Evolutionary conservation across 2,329 filamentous ascomycete species (phyloP).

Genomic region (Ophiostoma sp.): DNA sequence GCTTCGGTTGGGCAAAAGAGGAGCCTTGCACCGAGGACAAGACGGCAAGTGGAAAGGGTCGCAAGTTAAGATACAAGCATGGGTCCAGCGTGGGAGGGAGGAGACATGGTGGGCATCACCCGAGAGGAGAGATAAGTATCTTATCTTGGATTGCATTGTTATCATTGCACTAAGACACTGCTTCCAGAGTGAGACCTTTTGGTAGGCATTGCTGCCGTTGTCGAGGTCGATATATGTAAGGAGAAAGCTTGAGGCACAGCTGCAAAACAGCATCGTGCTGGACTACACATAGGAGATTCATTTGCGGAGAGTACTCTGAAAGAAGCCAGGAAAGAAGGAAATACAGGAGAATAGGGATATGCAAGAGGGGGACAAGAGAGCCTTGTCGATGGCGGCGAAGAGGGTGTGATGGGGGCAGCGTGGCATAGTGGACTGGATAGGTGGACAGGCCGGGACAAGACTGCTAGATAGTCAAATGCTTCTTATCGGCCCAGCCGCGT

Average conservation of each 20-base stretch:
- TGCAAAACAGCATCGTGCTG: too few species aligned
- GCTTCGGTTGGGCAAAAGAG: slow-evolving; percentile 9
- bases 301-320: too few species aligned
- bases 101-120: background rate
- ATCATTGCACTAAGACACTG: too few species aligned
- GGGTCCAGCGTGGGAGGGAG: slow-evolving; percentile 14
- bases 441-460: background rate
- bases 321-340: too few species aligned
- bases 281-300: too few species aligned
- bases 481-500: background rate
- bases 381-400: background rate
- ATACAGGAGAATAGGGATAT: background rate
- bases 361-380: background rate
- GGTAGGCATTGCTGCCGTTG: too few species aligned
- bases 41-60: slow-evolving; percentile 10
- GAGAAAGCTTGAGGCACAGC: too few species aligned
- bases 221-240: too few species aligned
- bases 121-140: background rate
- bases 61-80: slow-evolving; percentile 11
- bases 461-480: background rate
- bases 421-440: background rate
- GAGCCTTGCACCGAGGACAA: slow-evolving; percentile 12
- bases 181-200: too few species aligned
- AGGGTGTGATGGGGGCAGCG: background rate
- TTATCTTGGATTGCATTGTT: background rate